Evolutionary conservation across 1,284 basidiomycete genomes (phyloP), one percentile per base, ranked within the genome.

Genomic region (Apiotrichum akiyoshidainum): DNA sequence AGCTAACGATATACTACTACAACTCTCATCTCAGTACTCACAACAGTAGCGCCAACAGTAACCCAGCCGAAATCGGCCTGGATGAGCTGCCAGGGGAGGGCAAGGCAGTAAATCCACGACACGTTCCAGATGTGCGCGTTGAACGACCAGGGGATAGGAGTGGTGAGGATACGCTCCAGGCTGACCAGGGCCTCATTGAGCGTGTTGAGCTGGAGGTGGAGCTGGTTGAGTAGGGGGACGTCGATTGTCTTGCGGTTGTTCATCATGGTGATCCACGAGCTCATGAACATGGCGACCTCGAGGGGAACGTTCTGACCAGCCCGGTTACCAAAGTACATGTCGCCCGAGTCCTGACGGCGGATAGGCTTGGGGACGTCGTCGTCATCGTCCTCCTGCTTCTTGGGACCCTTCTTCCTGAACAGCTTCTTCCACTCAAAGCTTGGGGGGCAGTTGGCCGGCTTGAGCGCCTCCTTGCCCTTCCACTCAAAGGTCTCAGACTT

Each of bases 121-220:
- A 76, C 70, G 45, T 71, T 68, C 69, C 73, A 75, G 51, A 77
- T 77, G 59, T 75, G 74, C 12, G 73, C 74, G 84, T 75, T 65
- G 63, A 75, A 89, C 81, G 85, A 87, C 77, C 87, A 89, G 1
- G 88, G 88, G 48, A 90, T 88, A 1, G 88, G 88, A 0, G 87
- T 89, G 0, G 87, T 89, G 14, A 89, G 78, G 63, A 90, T 88
- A 46, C 88, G 80, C 70, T 90, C 88, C 5, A 90, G 79, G 7
- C 85, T 85, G 9, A 86, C 86, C 45, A 90, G 76, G 17, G 85
- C 83, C 54, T 89, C 87, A 5, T 84, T 83, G 45, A 90, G 81
- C 62, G 82, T 80, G 64, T 81, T 82, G 10, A 89, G 70, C 1
- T 83, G 68, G 3, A 66, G 68, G 0, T 87, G 59, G 21, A 89